Base-by-base conservation (phyloP, 352 stramenopile species). In the Phytophthora pistaciae region DNA sequence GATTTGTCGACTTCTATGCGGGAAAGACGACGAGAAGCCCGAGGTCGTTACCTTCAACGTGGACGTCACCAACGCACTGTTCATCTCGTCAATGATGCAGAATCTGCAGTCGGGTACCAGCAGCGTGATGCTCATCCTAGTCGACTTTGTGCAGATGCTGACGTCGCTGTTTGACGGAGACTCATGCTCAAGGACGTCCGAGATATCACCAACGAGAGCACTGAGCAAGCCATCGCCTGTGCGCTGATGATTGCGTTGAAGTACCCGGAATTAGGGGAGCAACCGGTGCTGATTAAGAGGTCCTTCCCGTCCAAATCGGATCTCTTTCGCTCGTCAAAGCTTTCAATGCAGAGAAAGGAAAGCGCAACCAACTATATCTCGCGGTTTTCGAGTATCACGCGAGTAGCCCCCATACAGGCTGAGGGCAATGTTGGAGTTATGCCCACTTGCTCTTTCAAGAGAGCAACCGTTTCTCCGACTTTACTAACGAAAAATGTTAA, bases 61-160 rank as follows among this genome's bases (percentile, higher is more conserved):
- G 53, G 77, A 90, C 42, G 60, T 90, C 25, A 86, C 80, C 48
- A 77, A 84, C 46, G 54, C 82, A 14, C 58, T 90, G 0, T 90
- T 74, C 16, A 70, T 87, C 14, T 66, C 79, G 2, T 73, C 70
- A 11, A 79, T 60, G 14, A 83, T 90, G 75, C 70, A 84, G 46
- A 70, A 61, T 18, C 49, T 72, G 0, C 62, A 70, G n/a, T 83
- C 71, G 0, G 57, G 64, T 7, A 64, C 53, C 6, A 81, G 77
- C 1, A 75, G 69, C 3, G 27, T 66, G 3, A 36, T 74, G 18
- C 49, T 89, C 11, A 77, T 83, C 20, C 16, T 29, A 7, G 49
- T 84, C 3, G 79, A 89, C 23, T 70, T 79, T n/a, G 29, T 60
- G 0, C 78, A 84, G 8, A 36, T 78, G 14, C 67, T 70, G 29